phyloP scores from a whole-genome alignment of 352 stramenopile species.

The Phytophthora pinifolia region DNA sequence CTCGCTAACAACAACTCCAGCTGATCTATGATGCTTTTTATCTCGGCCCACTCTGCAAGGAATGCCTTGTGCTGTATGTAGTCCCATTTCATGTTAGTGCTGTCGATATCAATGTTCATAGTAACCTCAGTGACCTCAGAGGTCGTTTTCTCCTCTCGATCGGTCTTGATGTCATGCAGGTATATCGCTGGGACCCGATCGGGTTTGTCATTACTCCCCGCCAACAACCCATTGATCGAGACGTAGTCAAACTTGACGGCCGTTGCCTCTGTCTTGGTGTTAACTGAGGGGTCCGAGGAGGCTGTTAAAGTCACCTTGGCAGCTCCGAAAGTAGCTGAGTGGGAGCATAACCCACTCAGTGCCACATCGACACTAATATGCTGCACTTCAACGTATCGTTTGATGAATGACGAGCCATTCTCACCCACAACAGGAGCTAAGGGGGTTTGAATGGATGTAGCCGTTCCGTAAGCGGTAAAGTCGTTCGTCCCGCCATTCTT shows the following conservation, averaged over 20 bases:
- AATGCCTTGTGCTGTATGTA: conserved; percentile 34
- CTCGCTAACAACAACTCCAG: conserved; percentile 38
- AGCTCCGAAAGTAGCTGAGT: conserved; percentile 27
- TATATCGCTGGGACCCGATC: conserved; percentile 23
- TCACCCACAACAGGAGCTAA: conserved; percentile 12
- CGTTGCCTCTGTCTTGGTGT: conserved; percentile 12
- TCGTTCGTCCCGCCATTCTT: conserved; percentile 19
- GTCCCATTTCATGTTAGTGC: conserved; percentile 35
- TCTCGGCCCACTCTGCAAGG: conserved; percentile 28
- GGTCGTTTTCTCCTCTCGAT: conserved; percentile 26
- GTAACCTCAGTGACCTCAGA: conserved; percentile 27
- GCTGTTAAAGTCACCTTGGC: conserved; percentile 9
- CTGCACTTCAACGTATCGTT: conserved; percentile 17
- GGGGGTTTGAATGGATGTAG: conserved; percentile 23
- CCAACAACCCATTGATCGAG: conserved; percentile 25
- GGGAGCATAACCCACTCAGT: conserved; percentile 6
- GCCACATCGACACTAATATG: conserved; percentile 24
- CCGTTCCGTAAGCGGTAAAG: conserved; percentile 19
- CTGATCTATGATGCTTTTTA: conserved; percentile 36
- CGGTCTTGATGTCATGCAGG: conserved; percentile 28
- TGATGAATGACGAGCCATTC: conserved; percentile 13
- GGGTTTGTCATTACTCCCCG: conserved; percentile 5
- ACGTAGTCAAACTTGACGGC: conserved; percentile 23
- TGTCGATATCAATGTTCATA: conserved; percentile 31
- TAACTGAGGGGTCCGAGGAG: conserved; percentile 7